These are phyloP conservation scores for Penicillium goetzii DNA, from an alignment of 495 filamentous ascomycete species.

Conservation along the genomic window DNA sequence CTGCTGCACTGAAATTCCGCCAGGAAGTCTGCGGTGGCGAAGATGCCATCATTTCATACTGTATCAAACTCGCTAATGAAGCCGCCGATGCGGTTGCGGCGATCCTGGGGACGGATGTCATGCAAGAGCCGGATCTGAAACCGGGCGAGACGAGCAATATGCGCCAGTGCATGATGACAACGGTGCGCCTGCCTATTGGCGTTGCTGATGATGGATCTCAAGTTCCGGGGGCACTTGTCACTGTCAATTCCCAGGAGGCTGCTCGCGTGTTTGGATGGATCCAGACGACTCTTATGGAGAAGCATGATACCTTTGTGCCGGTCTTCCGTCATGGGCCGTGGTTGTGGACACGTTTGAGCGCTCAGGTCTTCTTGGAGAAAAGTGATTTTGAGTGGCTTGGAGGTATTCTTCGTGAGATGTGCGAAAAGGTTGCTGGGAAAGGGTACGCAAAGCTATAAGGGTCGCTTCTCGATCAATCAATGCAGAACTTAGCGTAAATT, in stretches of 20 bases:
- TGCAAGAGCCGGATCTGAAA: constrained; percentile 49
- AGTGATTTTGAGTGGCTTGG: constrained; percentile 78
- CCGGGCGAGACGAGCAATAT: constrained; percentile 56
- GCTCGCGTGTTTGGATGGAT: constrained; percentile 58
- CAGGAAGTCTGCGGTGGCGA: constrained; percentile 74
- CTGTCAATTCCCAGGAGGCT: constrained; percentile 40
- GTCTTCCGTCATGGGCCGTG: constrained; percentile 60
- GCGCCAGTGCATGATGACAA: constrained; percentile 61
- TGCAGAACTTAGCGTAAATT: background rate
- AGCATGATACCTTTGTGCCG: constrained; percentile 73
- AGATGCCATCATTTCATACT: constrained; percentile 63
- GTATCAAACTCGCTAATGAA: constrained; percentile 55
- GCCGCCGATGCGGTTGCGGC: constrained; percentile 62
- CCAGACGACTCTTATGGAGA: constrained; percentile 52
- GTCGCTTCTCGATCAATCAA: too few species aligned
- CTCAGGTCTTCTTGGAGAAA: constrained; percentile 77
- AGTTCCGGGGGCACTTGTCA: constrained; percentile 21
- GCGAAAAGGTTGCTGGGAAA: constrained; percentile 58
- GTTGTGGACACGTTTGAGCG: constrained; percentile 75
- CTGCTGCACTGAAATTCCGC: constrained; percentile 71
- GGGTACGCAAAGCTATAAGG: constrained; percentile 40
- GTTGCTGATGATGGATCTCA: constrained; percentile 28
- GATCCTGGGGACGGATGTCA: constrained; percentile 69
- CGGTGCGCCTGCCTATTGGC: constrained; percentile 72
- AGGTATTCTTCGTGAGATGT: constrained; percentile 61